Percentiles rank a stretch among this genome's conserved stretches.
Conservation (phyloP, 2,329 filamentous ascomycete genomes). For the Scytalidium sp. region DNA sequence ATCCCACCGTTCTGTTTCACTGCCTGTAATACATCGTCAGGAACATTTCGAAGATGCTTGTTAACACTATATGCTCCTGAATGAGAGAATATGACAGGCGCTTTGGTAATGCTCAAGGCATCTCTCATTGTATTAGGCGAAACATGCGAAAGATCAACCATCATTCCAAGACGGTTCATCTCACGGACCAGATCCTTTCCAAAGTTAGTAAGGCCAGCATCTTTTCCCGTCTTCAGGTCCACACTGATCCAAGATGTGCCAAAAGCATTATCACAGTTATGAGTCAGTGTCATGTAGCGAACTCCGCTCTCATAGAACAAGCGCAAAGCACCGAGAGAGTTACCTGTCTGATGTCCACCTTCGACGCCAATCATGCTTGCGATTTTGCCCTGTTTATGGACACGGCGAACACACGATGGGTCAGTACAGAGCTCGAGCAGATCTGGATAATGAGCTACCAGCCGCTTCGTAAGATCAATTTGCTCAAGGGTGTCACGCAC, state of each 20-base stretch:
- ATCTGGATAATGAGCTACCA: slow-evolving; percentile 28
- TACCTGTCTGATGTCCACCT: slow-evolving; percentile 52
- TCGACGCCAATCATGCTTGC: slow-evolving; percentile 59
- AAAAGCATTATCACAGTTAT: slow-evolving; percentile 66
- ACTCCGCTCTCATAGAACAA: slow-evolving; percentile 60
- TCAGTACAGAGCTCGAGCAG: slow-evolving; percentile 4
- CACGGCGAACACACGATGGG: slow-evolving; percentile 6
- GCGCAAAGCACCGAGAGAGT: slow-evolving; percentile 54
- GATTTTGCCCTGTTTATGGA: slow-evolving; percentile 39
- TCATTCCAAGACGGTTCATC: slow-evolving; percentile 68
- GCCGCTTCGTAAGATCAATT: slow-evolving; percentile 51
- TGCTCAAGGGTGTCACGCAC: slow-evolving; percentile 55
- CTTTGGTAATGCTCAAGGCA: slow-evolving; percentile 46
- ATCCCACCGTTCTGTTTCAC: slow-evolving; percentile 54
- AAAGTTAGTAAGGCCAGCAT: slow-evolving; percentile 49
- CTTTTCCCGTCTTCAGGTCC: slow-evolving; percentile 2
- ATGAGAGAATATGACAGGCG: slow-evolving; percentile 65
- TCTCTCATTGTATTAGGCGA: slow-evolving; percentile 61
- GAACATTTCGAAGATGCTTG: slow-evolving; percentile 64
- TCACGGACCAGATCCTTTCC: slow-evolving; percentile 56
- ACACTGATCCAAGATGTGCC: slow-evolving; percentile 31
- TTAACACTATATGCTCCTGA: slow-evolving; percentile 57
- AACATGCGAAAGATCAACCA: slow-evolving; percentile 64
- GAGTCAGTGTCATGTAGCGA: slow-evolving; percentile 64
- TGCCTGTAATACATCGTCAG: slow-evolving; percentile 58